phyloP scores from a whole-genome alignment of 2,329 filamentous ascomycete genomes.

The Trichoderma koningii region DNA sequence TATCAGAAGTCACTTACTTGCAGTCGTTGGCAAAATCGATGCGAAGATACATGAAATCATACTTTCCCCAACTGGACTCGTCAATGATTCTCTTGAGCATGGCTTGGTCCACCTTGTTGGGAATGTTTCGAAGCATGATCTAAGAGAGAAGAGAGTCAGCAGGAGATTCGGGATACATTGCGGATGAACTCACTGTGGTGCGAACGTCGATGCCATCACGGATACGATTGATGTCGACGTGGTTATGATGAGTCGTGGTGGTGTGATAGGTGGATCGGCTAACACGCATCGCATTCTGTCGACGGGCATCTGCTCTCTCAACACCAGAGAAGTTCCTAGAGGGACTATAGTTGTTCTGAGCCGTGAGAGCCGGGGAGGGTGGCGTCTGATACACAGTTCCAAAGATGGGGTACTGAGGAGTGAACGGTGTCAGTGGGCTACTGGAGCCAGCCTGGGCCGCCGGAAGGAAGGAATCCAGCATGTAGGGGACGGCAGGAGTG shows the following conservation, averaged over 20 bases:
- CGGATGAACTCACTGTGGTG: constrained; percentile 62
- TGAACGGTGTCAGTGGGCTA: constrained; percentile 37
- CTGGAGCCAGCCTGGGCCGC: constrained; percentile 27
- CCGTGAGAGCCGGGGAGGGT: constrained; percentile 41
- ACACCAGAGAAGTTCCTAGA: constrained; percentile 43
- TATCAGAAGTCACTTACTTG: constrained; percentile 61
- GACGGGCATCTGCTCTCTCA: constrained; percentile 45
- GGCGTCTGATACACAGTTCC: constrained; percentile 38
- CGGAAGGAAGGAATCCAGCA: constrained; percentile 35
- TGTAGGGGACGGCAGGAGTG: constrained; percentile 35
- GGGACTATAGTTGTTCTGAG: constrained; percentile 44
- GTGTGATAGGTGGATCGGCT: constrained; percentile 51
- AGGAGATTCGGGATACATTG: neutral
- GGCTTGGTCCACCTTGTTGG: constrained; percentile 79
- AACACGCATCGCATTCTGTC: constrained; percentile 53
- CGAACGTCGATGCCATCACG: constrained; percentile 69
- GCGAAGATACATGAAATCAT: constrained; percentile 92
- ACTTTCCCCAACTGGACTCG: constrained; percentile 74
- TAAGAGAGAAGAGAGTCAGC: constrained; percentile 39
- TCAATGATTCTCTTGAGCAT: constrained; percentile 81
- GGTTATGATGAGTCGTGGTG: constrained; percentile 58
- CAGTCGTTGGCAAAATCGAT: constrained; percentile 85
- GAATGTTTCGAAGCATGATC: constrained; percentile 95
- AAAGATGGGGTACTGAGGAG: constrained; percentile 39
- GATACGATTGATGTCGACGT: constrained; percentile 63